Percentiles rank a stretch among this genome's conserved stretches.
These are phyloP conservation scores for Gyrodon lividus DNA, from an alignment of 768 basidiomycete species.

Conservation along the genomic window DNA sequence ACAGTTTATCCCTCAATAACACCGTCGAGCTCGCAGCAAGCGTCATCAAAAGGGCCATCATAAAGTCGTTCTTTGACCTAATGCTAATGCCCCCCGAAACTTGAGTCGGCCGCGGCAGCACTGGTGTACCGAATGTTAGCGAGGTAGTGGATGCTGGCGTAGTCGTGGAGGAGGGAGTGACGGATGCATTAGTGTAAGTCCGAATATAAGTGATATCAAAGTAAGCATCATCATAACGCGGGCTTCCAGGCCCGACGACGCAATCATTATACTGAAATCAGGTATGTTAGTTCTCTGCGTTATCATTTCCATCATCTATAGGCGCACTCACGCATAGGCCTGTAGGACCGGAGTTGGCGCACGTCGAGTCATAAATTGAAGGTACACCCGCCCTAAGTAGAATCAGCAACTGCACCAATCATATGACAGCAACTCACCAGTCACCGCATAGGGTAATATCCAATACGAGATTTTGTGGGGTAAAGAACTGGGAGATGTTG, in stretches of 20 bases:
- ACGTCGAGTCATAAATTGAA: constrained; percentile 41
- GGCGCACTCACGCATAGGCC: constrained; percentile 40
- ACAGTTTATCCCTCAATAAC: neutral
- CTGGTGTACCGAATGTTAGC: neutral
- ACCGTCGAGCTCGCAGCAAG: neutral
- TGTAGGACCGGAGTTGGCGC: constrained; percentile 36
- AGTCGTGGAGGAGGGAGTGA: constrained; percentile 5
- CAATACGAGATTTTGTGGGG: constrained; percentile 49
- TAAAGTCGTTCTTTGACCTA: neutral
- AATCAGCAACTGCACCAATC: neutral
- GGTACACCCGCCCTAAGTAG: constrained; percentile 49
- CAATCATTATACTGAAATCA: constrained; percentile 47
- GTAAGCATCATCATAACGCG: constrained; percentile 57
- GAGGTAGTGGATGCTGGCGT: neutral
- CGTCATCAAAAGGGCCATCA: neutral
- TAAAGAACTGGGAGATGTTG: constrained; percentile 45
- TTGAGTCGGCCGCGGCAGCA: neutral
- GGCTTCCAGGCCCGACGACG: constrained; percentile 53
- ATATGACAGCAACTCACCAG: constrained; percentile 35
- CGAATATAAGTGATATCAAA: constrained; percentile 70
- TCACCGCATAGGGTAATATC: constrained; percentile 55
- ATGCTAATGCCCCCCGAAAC: neutral
- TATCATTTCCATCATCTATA: neutral
- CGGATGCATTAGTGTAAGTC: constrained; percentile 44
- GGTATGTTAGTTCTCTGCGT: neutral